Percentiles rank a stretch among this genome's conserved stretches.
Evolutionary conservation across 495 filamentous ascomycete genomes (phyloP).

Genomic region (Xylaria nigripes): DNA sequence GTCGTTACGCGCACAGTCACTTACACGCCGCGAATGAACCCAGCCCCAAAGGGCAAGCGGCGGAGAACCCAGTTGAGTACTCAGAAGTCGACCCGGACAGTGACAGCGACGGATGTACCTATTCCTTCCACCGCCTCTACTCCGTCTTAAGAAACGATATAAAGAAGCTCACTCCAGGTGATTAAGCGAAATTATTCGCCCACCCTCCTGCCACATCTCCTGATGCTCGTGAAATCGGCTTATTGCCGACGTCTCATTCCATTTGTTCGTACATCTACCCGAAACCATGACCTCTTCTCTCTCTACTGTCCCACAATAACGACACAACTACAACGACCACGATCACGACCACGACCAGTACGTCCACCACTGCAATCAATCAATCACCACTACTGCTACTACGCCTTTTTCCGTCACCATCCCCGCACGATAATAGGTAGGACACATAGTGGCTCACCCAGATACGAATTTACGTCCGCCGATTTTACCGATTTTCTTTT

Average conservation of each 20-base stretch:
- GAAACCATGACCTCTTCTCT: background rate
- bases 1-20: constrained; percentile 72
- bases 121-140: background rate
- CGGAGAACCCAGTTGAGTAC: constrained; percentile 43
- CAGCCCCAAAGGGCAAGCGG: constrained; percentile 68
- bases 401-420: too few species aligned
- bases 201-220: constrained; percentile 1
- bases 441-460: background rate
- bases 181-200: background rate
- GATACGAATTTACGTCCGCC: constrained; percentile 12
- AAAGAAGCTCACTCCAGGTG: too few species aligned
- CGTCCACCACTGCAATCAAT: background rate
- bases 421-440: constrained; percentile 2
- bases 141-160: background rate
- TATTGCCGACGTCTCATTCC: constrained; percentile 17
- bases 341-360: constrained; percentile 1
- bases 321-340: constrained; percentile 12
- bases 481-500: constrained; percentile 1
- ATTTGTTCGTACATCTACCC: constrained; percentile 21
- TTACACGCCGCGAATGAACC: constrained; percentile 59
- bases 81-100: constrained; percentile 15
- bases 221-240: constrained; percentile 1
- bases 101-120: constrained; percentile 10
- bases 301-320: background rate
- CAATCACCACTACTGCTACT: background rate